A percentile compares a stretch with the other conserved stretches of the same genome.
phyloP scores from a whole-genome alignment of 225 moss, liverwort and hornwort species.

The Ulota crispa region DNA sequence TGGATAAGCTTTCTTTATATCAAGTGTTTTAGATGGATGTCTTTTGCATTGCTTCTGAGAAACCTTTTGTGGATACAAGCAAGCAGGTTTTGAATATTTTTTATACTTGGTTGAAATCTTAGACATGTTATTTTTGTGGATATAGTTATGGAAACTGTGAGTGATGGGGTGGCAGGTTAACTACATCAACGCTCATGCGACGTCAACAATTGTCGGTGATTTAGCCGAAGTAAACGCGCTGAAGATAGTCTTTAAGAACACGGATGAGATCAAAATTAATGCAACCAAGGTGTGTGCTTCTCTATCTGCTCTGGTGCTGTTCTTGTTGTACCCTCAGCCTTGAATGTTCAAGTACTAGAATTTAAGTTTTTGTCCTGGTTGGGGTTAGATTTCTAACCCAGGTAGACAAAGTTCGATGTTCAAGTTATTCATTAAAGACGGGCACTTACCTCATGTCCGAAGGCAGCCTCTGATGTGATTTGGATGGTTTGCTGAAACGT shows the following conservation, averaged over 20 bases:
- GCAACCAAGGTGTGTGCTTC: conserved; percentile 71
- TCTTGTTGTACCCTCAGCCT: background rate
- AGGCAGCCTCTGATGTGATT: conserved; percentile 1
- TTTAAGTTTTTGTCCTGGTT: background rate
- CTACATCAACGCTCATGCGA: conserved; percentile 97
- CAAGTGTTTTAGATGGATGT: background rate
- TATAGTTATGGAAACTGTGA: background rate
- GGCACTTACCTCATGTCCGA: background rate
- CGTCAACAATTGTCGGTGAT: conserved; percentile 94
- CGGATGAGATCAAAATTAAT: conserved; percentile 87
- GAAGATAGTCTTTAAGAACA: conserved; percentile 84
- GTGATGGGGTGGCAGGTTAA: conserved; percentile 57
- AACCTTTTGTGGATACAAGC: background rate
- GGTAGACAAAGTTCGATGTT: background rate
- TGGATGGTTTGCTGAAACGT: conserved; percentile 14
- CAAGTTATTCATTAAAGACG: background rate
- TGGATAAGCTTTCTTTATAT: background rate
- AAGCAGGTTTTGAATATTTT: no score
- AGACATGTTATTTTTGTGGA: background rate
- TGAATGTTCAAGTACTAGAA: background rate
- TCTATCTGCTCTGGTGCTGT: background rate
- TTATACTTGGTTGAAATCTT: background rate
- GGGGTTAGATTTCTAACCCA: conserved; percentile 7
- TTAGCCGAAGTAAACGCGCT: conserved; percentile 97
- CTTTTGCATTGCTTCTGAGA: background rate